phyloP scores from a whole-genome alignment of 75 land plant genomes.

The Chamaecyparis obtusa region DNA sequence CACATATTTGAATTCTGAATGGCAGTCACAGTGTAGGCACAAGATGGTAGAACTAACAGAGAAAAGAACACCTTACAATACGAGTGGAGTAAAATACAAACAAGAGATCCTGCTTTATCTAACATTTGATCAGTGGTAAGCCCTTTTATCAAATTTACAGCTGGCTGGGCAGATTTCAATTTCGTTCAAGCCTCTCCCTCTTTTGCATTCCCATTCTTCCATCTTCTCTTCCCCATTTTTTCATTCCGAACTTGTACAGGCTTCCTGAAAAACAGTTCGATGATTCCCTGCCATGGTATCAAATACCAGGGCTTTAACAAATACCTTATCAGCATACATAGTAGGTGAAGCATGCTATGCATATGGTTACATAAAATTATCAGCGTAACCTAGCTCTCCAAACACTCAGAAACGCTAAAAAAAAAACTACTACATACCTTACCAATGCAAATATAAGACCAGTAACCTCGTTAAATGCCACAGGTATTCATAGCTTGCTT shows the following conservation, averaged over 20 bases:
- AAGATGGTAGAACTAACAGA: not conserved
- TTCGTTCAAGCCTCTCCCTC: not conserved
- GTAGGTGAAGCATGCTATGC: not conserved
- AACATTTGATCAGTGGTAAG: not conserved
- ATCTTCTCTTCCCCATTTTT: not conserved
- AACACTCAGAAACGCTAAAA: not conserved
- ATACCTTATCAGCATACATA: not conserved
- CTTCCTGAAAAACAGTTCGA: not conserved
- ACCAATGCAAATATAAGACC: not conserved
- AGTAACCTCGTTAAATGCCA: not conserved
- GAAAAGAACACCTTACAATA: not conserved
- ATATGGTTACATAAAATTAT: not conserved
- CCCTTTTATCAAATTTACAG: not conserved
- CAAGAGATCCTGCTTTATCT: not conserved
- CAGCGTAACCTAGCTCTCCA: not conserved
- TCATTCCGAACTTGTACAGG: not conserved
- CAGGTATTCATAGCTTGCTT: not conserved
- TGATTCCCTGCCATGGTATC: not conserved
- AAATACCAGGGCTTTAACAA: not conserved
- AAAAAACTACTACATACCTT: not conserved
- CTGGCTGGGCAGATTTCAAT: not conserved
- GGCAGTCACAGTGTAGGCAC: not conserved
- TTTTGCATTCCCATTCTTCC: not conserved
- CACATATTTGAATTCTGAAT: not conserved
- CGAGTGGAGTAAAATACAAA: not conserved